Conservation (phyloP, 176 grass and related monocot species). For the Oryza australiensis region DNA sequence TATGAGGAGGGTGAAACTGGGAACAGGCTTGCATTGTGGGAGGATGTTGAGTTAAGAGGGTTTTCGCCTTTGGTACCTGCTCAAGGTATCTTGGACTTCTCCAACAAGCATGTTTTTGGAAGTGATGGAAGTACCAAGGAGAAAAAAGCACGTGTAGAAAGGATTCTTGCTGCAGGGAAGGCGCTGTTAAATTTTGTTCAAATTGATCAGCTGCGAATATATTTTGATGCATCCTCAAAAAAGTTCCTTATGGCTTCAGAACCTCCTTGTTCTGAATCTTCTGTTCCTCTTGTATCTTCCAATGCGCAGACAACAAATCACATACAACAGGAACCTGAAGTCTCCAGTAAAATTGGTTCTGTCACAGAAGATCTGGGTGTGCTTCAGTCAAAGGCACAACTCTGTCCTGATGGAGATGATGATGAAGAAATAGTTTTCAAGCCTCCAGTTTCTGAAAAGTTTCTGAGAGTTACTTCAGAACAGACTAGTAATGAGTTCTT, state of each 20-base stretch:
- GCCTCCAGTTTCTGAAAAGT: conserved; percentile 51
- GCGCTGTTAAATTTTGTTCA: conserved; percentile 56
- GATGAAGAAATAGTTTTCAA: conserved; percentile 92
- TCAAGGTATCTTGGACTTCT: conserved; percentile 83
- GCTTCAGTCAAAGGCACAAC: conserved; percentile 25
- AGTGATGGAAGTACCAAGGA: conserved; percentile 62
- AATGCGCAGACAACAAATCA: conserved; percentile 4
- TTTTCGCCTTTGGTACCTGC: conserved; percentile 72
- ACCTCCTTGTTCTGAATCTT: conserved; percentile 39
- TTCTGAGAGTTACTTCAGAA: conserved; percentile 31
- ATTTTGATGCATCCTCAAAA: conserved; percentile 59
- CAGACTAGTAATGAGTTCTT: conserved; percentile 17
- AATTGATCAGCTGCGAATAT: conserved; percentile 62
- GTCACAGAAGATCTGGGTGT: conserved; percentile 12
- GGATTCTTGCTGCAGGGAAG: conserved; percentile 70
- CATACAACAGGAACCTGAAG: conserved; percentile 21
- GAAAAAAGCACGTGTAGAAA: conserved; percentile 58
- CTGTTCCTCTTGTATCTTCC: background rate
- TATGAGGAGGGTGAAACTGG: conserved; percentile 80
- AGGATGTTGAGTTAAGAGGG: conserved; percentile 86
- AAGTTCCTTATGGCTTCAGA: conserved; percentile 62
- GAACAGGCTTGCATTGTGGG: conserved; percentile 73
- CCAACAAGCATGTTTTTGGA: conserved; percentile 49
- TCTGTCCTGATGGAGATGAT: conserved; percentile 65
- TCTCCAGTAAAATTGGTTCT: conserved; percentile 18